Evolutionary conservation across 2,329 filamentous ascomycete genomes (phyloP), one percentile per base, ranked within the genome.

Genomic region (Aspergillus oerlinghausenensis): DNA sequence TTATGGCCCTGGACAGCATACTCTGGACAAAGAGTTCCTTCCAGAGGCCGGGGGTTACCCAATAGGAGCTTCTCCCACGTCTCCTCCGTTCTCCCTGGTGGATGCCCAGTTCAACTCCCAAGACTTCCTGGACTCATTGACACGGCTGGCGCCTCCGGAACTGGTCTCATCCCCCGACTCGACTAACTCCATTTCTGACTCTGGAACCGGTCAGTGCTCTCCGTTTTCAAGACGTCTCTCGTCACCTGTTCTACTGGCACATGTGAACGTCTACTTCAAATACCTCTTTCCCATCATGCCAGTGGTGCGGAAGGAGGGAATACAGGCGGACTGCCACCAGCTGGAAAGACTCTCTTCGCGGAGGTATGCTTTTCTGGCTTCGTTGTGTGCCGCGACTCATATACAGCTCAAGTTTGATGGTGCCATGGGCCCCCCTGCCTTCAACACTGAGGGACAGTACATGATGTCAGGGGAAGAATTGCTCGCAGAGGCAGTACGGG

Each of bases 381-480:
- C 75, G 0, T 57, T 78, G 2, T 78, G 76, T 56, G 73, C 76
- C 0, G 73, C 76, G 17, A 76, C 76, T 4, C 74, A 77, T 60
- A 75, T 78, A n/a, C 76, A 78, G 58, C 66, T 77, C 25, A 75
- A 74, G 43, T 56, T 75, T 3, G 73, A 75, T 50, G 73, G 71
- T 0, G 59, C 67, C 5, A 56, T 59, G 1, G 64, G 69, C 47
- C 38, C 66, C 0, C 60, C 63, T 9, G 58, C 62, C 19, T 55
- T 69, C 76, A 62, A 78, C 81, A 82, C 85, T 55, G 81, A 80
- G 65, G 49, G 82, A 76, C 66, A 86, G 26, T 65, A 84, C 58
- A 80, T 88, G 49, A 79, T 86, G 45, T 85, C 86, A 0, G 86
- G 85, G 35, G 84, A 85, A 52, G 74, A 88, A 42, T 76, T 92